Conservation (phyloP, 768 basidiomycete species). For the Suillus plorans region DNA sequence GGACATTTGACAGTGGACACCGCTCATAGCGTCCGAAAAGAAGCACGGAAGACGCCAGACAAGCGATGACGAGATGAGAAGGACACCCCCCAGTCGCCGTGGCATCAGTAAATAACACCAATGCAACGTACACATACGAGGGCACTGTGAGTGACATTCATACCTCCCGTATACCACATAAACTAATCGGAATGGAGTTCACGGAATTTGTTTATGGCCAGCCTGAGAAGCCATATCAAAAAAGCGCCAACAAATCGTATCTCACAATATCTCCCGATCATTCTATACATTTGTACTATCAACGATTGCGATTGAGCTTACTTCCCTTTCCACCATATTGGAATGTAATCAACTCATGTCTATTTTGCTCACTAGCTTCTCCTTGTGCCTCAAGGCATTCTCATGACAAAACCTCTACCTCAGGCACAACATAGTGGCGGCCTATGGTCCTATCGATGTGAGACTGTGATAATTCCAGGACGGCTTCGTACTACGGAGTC, state of each 20-base stretch:
- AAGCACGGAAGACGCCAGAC: background rate
- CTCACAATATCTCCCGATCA: background rate
- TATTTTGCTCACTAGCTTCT: background rate
- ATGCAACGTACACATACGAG: too few relatives aligned
- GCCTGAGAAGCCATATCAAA: background rate
- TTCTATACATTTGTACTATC: background rate
- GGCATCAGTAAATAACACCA: background rate
- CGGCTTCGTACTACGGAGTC: background rate
- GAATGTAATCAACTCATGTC: background rate
- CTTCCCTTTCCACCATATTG: background rate
- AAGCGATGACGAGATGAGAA: conserved; percentile 1
- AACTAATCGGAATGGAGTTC: background rate
- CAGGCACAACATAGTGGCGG: background rate
- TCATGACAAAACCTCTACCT: background rate
- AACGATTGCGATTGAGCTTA: background rate
- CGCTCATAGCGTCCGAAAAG: conserved; percentile 1
- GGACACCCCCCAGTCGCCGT: background rate
- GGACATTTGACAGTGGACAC: background rate
- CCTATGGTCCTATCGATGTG: background rate
- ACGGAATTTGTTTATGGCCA: background rate
- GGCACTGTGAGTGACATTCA: too few relatives aligned
- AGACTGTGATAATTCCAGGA: background rate
- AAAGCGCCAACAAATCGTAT: background rate
- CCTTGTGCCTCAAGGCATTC: background rate
- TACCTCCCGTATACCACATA: background rate